Evolutionary conservation across 768 basidiomycete genomes (phyloP).

Genomic region (Naganishia vaughanmartiniae): DNA sequence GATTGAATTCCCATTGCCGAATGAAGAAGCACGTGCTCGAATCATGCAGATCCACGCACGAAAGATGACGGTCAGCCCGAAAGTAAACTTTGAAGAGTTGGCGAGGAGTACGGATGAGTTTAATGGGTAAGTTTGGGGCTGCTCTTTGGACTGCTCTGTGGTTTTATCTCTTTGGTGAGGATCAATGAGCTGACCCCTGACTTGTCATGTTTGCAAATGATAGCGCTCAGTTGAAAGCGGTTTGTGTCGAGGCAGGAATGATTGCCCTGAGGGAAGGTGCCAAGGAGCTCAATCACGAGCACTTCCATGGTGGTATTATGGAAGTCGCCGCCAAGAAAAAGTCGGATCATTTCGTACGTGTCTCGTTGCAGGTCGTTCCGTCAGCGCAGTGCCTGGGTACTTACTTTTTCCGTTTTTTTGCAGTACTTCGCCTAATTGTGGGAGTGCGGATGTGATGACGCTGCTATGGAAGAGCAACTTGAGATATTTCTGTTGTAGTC

Average conservation of each 20-base stretch:
- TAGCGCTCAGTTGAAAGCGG: constrained; percentile 70
- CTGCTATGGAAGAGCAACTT: not conserved
- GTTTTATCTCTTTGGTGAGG: not conserved
- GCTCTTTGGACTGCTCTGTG: not conserved
- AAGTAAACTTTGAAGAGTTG: constrained; percentile 95
- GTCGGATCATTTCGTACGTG: constrained; percentile 68
- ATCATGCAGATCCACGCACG: constrained; percentile 96
- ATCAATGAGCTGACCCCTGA: not conserved
- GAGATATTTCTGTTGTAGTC: not conserved
- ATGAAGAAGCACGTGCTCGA: constrained; percentile 90
- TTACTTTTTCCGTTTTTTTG: constrained; percentile 4
- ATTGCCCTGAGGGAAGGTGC: constrained; percentile 93
- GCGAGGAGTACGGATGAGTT: constrained; percentile 97
- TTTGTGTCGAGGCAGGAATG: constrained; percentile 99
- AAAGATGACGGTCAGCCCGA: constrained; percentile 82
- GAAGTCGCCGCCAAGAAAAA: constrained; percentile 99
- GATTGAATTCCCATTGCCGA: constrained; percentile 96
- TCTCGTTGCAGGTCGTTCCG: not conserved
- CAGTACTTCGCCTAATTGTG: constrained; percentile 47
- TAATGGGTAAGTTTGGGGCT: constrained; percentile 61
- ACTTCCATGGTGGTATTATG: constrained; percentile 67
- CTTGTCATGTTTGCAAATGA: constrained; percentile 1
- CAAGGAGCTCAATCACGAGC: constrained; percentile 82
- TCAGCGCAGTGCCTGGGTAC: constrained; percentile 3
- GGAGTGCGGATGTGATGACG: not conserved